Evolutionary conservation across 139 green algal species (phyloP).

Genomic region (Chlamydomonas sp.): DNA sequence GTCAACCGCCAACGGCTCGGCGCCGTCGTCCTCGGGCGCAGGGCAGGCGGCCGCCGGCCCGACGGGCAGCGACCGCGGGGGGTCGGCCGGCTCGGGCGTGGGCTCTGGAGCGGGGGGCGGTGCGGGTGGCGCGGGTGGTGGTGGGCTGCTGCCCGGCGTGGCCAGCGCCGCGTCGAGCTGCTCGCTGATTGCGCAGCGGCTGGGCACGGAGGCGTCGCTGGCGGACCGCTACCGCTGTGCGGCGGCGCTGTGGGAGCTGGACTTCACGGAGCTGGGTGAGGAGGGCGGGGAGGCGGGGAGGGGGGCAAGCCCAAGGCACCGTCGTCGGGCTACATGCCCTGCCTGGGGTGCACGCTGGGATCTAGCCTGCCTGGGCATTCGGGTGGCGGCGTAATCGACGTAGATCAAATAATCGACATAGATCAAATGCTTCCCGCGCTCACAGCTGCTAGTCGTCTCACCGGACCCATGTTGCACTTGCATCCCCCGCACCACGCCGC

Average conservation of each 20-base stretch:
- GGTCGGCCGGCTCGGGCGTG: not conserved
- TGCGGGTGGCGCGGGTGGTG: not conserved
- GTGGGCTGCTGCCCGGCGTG: not conserved
- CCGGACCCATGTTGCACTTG: too few relatives aligned
- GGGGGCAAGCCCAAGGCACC: not conserved
- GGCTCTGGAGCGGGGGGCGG: too few relatives aligned
- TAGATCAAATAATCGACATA: too few relatives aligned
- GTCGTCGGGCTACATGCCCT: not conserved
- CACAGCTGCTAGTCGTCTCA: too few relatives aligned
- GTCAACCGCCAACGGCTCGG: too few relatives aligned
- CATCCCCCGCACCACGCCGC: too few relatives aligned
- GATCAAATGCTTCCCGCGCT: too few relatives aligned
- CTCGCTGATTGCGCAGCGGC: not conserved
- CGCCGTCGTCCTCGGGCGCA: too few relatives aligned
- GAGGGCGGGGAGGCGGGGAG: not conserved
- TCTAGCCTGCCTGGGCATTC: too few relatives aligned
- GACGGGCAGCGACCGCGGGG: not conserved
- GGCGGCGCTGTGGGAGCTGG: constrained; percentile 64
- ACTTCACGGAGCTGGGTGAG: constrained; percentile 55
- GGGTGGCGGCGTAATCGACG: too few relatives aligned
- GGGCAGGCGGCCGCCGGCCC: too few relatives aligned
- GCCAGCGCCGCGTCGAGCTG: not conserved
- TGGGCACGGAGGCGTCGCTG: constrained; percentile 1
- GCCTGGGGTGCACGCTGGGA: not conserved
- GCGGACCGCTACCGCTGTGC: constrained; percentile 54